Percentiles rank a stretch among this genome's conserved stretches.
Conservation (phyloP, 805 yeast species). For the Yarrowia alimentaria region DNA sequence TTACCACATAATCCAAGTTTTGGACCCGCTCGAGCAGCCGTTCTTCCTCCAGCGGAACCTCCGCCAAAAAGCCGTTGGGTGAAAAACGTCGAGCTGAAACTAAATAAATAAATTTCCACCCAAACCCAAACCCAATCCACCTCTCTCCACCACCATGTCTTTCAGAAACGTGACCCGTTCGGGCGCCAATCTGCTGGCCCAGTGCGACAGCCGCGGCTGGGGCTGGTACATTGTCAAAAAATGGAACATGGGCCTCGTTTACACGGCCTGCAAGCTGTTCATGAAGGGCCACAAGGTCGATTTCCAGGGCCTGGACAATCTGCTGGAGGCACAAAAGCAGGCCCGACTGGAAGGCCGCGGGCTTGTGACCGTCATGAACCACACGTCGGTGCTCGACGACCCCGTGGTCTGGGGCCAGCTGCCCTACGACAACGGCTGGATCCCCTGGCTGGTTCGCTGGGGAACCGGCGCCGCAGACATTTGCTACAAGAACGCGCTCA, state of each 20-base stretch:
- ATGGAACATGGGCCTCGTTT: constrained; percentile 24
- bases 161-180: constrained; percentile 15
- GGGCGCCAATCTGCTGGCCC: constrained; percentile 14
- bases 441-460: constrained; percentile 78
- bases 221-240: constrained; percentile 23
- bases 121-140: neutral
- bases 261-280: constrained; percentile 17
- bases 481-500: constrained; percentile 53
- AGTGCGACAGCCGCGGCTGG: constrained; percentile 20
- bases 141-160: constrained; percentile 10
- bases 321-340: constrained; percentile 62
- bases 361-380: constrained; percentile 84
- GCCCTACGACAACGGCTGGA: constrained; percentile 64
- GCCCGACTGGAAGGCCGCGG: constrained; percentile 70
- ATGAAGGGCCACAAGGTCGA: neutral
- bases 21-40: too few relatives aligned
- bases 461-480: constrained; percentile 91
- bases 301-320: constrained; percentile 58
- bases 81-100: too few relatives aligned
- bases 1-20: too few relatives aligned
- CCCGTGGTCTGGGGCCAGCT: constrained; percentile 86
- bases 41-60: too few relatives aligned
- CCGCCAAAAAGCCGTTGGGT: too few relatives aligned
- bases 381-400: constrained; percentile 71
- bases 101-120: neutral